Conservation (phyloP, 495 filamentous ascomycete species). For the Choiromyces venosus region DNA sequence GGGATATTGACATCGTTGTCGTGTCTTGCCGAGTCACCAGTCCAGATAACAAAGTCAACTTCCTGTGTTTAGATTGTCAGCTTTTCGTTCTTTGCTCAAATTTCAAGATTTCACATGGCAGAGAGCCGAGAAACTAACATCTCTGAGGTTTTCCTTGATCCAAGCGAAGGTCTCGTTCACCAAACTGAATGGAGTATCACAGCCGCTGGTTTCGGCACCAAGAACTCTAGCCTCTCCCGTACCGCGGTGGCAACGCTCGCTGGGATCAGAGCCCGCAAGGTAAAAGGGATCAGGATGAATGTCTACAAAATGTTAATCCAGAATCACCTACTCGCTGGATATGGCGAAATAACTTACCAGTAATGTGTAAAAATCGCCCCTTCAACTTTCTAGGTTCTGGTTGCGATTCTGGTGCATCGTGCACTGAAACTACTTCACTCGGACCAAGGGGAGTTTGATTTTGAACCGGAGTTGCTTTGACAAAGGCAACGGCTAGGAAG, state of each 20-base stretch:
- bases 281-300: conserved; percentile 87
- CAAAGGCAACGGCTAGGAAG: conserved; percentile 14
- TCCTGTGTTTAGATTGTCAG: conserved; percentile 40
- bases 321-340: neutral
- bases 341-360: conserved; percentile 55
- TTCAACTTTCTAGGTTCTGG: conserved; percentile 49
- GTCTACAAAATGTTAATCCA: conserved; percentile 51
- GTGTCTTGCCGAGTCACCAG: conserved; percentile 90
- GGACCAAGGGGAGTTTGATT: conserved; percentile 22
- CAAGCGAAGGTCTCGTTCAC: conserved; percentile 88
- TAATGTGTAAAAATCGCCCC: conserved; percentile 90
- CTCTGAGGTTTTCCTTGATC: conserved; percentile 78
- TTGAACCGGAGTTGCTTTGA: conserved; percentile 17
- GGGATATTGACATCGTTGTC: conserved; percentile 85
- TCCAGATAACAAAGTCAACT: conserved; percentile 96
- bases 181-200: conserved; percentile 74
- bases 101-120: conserved; percentile 3
- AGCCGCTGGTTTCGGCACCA: conserved; percentile 78
- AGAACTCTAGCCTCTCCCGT: conserved; percentile 71
- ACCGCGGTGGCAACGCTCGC: conserved; percentile 71
- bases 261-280: conserved; percentile 64
- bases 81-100: neutral
- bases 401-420: conserved; percentile 18
- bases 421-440: conserved; percentile 19
- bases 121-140: conserved; percentile 42